Evolutionary conservation across 202 grass and related monocot genomes (phyloP).

Genomic region (Panicum virgatum): DNA sequence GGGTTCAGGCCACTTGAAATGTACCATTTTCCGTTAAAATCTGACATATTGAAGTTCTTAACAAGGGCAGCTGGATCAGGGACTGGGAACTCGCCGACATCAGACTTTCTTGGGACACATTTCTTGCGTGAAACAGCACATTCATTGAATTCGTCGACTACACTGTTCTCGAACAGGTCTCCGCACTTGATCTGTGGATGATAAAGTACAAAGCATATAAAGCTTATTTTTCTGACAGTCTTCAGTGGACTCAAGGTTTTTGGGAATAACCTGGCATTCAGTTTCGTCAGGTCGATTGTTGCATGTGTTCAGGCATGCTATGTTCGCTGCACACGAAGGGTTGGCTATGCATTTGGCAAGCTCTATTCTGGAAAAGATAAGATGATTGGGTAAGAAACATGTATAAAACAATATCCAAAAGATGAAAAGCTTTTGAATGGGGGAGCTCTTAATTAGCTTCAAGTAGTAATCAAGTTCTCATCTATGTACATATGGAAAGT

Average conservation of each 20-base stretch:
- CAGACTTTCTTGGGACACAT: constrained; percentile 85
- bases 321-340: constrained; percentile 93
- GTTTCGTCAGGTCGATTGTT: constrained; percentile 95
- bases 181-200: constrained; percentile 87
- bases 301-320: constrained; percentile 95
- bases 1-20: constrained; percentile 93
- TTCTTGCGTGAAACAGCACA: constrained; percentile 96
- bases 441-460: background rate
- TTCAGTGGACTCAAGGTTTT: background rate
- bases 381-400: background rate
- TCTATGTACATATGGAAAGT: background rate
- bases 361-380: constrained; percentile 66
- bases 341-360: constrained; percentile 93
- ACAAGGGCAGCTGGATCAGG: constrained; percentile 69
- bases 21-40: constrained; percentile 96
- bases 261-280: constrained; percentile 79
- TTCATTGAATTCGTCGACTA: constrained; percentile 92
- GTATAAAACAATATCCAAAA: constrained; percentile 4
- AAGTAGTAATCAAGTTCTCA: background rate
- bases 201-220: constrained; percentile 4
- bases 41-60: constrained; percentile 78
- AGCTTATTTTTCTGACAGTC: background rate
- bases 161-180: constrained; percentile 90
- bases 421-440: background rate
- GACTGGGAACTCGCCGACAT: constrained; percentile 80